Evolutionary conservation across 805 yeast genomes (phyloP), one percentile per base, ranked within the genome.

Genomic region (Candida khao-thaluensis): DNA sequence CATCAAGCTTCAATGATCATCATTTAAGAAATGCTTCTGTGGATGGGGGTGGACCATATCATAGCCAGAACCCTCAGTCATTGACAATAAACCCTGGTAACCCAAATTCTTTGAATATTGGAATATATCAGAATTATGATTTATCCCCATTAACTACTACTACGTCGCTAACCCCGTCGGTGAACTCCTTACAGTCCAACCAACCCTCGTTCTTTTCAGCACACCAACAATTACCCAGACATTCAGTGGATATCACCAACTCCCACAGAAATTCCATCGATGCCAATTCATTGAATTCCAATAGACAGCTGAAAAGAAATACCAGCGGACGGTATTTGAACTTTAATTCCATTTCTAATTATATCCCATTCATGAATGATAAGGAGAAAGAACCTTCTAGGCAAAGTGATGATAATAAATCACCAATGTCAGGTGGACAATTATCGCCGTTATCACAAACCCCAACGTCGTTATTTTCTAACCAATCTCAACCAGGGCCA

Each of bases 191-290:
- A 11, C 72, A 68, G 41, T 66, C 70, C 28, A 55, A 64, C 2
- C 74, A 68, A 39, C 71, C 67, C 5, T 66, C 71, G 3, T 69
- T 66, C 41, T 65, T 68, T 43, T 63, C 69, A 1, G 73, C 74
- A 4, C 66, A 66, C 25, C 74, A 68, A 44, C 64, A 56, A 50
- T 49, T 68, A 28, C 49, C 60, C 3, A 52, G 72, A 20, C 60
- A 57, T 36, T 66, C 71, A 28, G 36, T 69, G 14, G 74, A 69
- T 17, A 51, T 62, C 3, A 60, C 62, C 9, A 47, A 59, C 9
- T 41, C 53, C 4, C 53, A 55, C 29, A 46, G 71, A 5, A 58
- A 57, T 7, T 60, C 67, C 1, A 41, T 66, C 11, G 74, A 69
- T 43, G 36, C 57, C n/a, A 60, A 54, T 36, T 47, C 56, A 12